Evolutionary conservation across 768 basidiomycete species (phyloP), one percentile per base, ranked within the genome.

Genomic region (Phlebiopsis flavidoalba): DNA sequence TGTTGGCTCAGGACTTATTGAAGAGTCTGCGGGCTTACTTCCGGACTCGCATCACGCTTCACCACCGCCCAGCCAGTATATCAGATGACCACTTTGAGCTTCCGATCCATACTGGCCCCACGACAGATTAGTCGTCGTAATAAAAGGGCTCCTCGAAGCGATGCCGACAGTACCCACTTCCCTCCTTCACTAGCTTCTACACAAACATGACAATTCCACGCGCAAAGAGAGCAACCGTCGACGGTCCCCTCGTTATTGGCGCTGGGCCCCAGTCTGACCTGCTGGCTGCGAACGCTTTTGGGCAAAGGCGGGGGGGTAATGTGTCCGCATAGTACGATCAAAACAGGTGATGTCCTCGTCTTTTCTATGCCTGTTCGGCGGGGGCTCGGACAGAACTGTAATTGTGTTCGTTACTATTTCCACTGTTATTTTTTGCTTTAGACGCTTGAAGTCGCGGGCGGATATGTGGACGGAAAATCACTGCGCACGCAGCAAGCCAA

Each of bases 231-330:
- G 55, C 48, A n/a, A 61, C 71, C 46, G 76, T 78, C 31, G 77
- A 77, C 59, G 75, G n/a, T n/a, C n/a, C 77, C 36, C 71, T 77
- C 48, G 66, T 77, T 55, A 74, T 78, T n/a, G 77, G 77, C 45
- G 77, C 77, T 12, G 77, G 77, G 11, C 77, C 78, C 3, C 71
- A 78, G 19, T 31, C 26, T 19, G 78, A 78, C 52, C 64, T 79
- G 37, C 75, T 79, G 76, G 74, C 71, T 50, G 78, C 78, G 15
- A 74, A 76, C n/a, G 77, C 71, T 19, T 66, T 79, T n/a, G n/a
- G 19, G 75, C 72, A 8, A 66, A 65, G 24, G 75, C 73, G 4
- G 68, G 4, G 68, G 70, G 6, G 71, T 79, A 24, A 72, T n/a
- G 71, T 37, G 71, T 80, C 33, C 68, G 70, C 40, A 70, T 80